These are phyloP conservation scores for Sporothrix pseudoabietina DNA, from an alignment of 2,329 filamentous ascomycete genomes.

Conservation along the genomic window DNA sequence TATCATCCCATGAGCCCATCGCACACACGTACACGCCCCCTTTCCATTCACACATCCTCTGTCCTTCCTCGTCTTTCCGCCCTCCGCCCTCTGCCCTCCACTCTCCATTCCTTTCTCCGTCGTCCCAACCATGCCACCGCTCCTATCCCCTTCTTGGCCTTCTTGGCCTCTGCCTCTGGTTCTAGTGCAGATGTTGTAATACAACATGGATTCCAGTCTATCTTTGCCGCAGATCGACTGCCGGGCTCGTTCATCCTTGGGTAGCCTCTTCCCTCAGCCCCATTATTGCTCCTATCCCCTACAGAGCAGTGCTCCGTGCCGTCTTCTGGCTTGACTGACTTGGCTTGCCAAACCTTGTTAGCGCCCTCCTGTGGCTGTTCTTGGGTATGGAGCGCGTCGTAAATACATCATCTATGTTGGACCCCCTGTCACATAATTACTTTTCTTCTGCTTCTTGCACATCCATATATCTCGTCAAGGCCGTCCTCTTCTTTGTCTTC, in stretches of 20 bases:
- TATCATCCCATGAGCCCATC: not conserved
- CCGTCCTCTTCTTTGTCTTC: not conserved
- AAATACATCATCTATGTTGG: constrained; percentile 7
- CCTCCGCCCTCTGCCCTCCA: not conserved
- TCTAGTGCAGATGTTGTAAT: constrained; percentile 14
- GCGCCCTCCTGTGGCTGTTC: constrained; percentile 13
- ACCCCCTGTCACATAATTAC: constrained; percentile 7
- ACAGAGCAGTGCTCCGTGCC: constrained; percentile 13
- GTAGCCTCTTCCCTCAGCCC: not conserved
- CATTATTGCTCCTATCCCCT: not conserved
- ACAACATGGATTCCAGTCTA: constrained; percentile 16
- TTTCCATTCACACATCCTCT: not conserved
- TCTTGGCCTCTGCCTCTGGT: not conserved
- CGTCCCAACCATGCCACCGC: not conserved
- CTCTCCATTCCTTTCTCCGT: not conserved
- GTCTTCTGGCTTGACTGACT: not conserved
- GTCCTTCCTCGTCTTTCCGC: not conserved
- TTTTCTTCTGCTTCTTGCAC: constrained; percentile 4
- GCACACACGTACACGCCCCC: not conserved
- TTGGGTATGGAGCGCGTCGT: not conserved
- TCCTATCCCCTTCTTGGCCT: not conserved
- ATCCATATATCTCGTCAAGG: constrained; percentile 6
- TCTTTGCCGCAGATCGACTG: constrained; percentile 15
- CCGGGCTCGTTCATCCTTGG: constrained; percentile 8
- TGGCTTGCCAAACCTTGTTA: constrained; percentile 14